Evolutionary conservation across 108 stramenopile genomes (phyloP).

Genomic region (Cylindrotheca fusiformis): DNA sequence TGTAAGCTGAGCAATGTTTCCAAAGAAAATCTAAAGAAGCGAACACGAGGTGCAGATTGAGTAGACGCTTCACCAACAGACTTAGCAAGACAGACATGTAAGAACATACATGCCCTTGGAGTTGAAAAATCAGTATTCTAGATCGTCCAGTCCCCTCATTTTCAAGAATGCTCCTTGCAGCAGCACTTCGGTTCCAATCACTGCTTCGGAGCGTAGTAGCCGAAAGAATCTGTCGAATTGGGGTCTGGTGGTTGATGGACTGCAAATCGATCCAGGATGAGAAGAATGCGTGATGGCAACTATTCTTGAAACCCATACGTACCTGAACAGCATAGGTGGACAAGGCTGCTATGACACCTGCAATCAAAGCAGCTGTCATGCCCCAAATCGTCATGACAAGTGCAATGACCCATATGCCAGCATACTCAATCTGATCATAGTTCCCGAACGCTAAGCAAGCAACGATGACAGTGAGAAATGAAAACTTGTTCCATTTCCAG

Average conservation of each 20-base stretch:
- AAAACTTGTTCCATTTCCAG: too few relatives aligned
- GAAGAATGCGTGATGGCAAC: background rate
- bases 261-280: slow-evolving; percentile 16
- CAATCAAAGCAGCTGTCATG: slow-evolving; percentile 72
- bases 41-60: background rate
- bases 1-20: slow-evolving; percentile 42
- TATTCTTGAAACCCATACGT: background rate
- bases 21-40: slow-evolving; percentile 35
- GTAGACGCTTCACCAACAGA: background rate
- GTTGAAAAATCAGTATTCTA: slow-evolving; percentile 60
- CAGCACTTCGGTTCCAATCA: slow-evolving; percentile 43
- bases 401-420: slow-evolving; percentile 71
- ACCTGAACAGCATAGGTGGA: slow-evolving; percentile 46
- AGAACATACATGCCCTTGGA: slow-evolving; percentile 64
- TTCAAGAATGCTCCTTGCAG: slow-evolving; percentile 50
- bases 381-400: slow-evolving; percentile 74
- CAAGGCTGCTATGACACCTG: slow-evolving; percentile 63
- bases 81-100: background rate
- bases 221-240: slow-evolving; percentile 59
- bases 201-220: slow-evolving; percentile 67
- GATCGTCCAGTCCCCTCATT: slow-evolving; percentile 46
- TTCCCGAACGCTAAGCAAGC: slow-evolving; percentile 30
- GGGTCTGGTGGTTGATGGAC: slow-evolving; percentile 58
- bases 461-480: too few relatives aligned
- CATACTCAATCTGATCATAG: slow-evolving; percentile 63